phyloP scores from a whole-genome alignment of 2,329 filamentous ascomycete genomes.

The Alternaria gaisen region DNA sequence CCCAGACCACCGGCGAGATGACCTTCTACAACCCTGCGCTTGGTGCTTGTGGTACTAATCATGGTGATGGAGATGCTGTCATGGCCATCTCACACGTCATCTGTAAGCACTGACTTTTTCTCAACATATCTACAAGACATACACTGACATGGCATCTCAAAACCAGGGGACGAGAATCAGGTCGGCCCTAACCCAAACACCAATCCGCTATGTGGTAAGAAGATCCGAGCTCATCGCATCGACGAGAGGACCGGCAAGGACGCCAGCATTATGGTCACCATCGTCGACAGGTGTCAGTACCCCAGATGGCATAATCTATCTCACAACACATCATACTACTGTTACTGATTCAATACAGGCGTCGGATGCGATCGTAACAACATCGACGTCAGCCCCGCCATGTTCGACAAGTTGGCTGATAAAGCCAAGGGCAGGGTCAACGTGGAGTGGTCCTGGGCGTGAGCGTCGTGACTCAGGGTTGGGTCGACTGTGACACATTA shows the following conservation, averaged over 20 bases:
- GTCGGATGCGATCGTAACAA: slow-evolving; percentile 59
- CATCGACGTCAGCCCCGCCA: slow-evolving; percentile 60
- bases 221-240: slow-evolving; percentile 67
- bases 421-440: slow-evolving; percentile 57
- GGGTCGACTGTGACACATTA: slow-evolving; percentile 4
- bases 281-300: slow-evolving; percentile 71
- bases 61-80: slow-evolving; percentile 65
- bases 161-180: slow-evolving; percentile 63
- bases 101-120: slow-evolving; percentile 45
- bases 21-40: slow-evolving; percentile 74
- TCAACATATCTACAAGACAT: not conserved
- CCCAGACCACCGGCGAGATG: slow-evolving; percentile 67
- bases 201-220: slow-evolving; percentile 73
- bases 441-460: slow-evolving; percentile 62
- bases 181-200: slow-evolving; percentile 64
- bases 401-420: slow-evolving; percentile 59
- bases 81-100: slow-evolving; percentile 72
- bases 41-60: slow-evolving; percentile 73
- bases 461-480: slow-evolving; percentile 19
- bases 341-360: slow-evolving; percentile 44
- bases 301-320: not conserved
- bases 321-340: not conserved
- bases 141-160: not conserved
- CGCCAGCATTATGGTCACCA: slow-evolving; percentile 66
- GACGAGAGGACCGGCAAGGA: slow-evolving; percentile 54